Percentiles rank a stretch among this genome's conserved stretches.
These are phyloP conservation scores for Pseudopithomyces chartarum DNA, from an alignment of 2,329 filamentous ascomycete species.

Conservation along the genomic window DNA sequence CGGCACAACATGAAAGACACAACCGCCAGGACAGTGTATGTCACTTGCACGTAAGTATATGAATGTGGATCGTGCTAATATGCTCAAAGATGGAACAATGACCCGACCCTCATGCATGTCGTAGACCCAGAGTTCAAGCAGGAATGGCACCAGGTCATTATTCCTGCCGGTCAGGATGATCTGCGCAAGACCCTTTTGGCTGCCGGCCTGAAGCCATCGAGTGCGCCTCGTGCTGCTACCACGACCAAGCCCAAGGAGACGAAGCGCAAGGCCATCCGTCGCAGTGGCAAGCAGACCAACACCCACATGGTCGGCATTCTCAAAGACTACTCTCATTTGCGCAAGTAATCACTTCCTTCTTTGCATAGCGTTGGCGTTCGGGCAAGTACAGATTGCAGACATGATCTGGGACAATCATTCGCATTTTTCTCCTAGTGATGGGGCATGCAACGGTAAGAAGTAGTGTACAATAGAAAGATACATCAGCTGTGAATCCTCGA, in stretches of 20 bases:
- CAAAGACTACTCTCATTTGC: conserved; percentile 68
- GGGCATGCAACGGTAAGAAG: conserved; percentile 39
- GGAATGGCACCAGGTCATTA: conserved; percentile 80
- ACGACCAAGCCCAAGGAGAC: conserved; percentile 66
- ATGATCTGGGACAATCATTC: not conserved
- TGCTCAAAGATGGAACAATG: conserved; percentile 72
- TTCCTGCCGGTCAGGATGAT: conserved; percentile 73
- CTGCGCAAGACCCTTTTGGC: conserved; percentile 77
- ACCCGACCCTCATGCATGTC: conserved; percentile 73
- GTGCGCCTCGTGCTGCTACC: conserved; percentile 70
- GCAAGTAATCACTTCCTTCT: conserved; percentile 34
- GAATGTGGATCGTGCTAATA: conserved; percentile 5
- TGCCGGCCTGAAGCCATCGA: conserved; percentile 82
- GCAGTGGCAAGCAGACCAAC: conserved; percentile 82
- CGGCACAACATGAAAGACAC: conserved; percentile 92
- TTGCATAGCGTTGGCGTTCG: conserved; percentile 42
- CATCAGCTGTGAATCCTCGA: not conserved
- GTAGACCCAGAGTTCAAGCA: conserved; percentile 83
- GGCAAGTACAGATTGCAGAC: not conserved
- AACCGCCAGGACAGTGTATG: conserved; percentile 72
- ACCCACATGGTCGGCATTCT: conserved; percentile 83
- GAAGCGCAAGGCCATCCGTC: conserved; percentile 75
- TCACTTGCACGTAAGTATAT: conserved; percentile 1
- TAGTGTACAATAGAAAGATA: not conserved
- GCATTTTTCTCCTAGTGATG: conserved; percentile 10